Evolutionary conservation across 495 filamentous ascomycete species (phyloP), one percentile per base, ranked within the genome.

Genomic region (Xylaria sp.): DNA sequence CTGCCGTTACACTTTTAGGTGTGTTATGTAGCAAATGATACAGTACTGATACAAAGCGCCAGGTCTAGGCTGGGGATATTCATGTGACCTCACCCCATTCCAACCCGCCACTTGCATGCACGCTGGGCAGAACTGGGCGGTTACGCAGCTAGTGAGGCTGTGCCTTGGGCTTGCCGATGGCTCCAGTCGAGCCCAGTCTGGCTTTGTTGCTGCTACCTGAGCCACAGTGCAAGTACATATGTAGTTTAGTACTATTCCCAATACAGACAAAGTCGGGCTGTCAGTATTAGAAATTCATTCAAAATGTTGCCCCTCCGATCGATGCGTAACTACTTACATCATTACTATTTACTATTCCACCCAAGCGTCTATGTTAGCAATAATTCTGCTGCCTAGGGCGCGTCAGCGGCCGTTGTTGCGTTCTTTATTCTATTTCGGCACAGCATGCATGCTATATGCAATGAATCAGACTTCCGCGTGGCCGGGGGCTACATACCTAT

Each of bases 121-220:
- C 31, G 29, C n/a, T 40, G 11, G 12, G 17, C 26, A 46, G 21
- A n/a, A 19, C n/a, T 40, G 11, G 12, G 17, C 26, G 58, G 21
- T 70, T 53, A 62, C 67, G 67, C 19, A 50, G 43, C 67, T 50
- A n/a, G 4, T 53, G 67, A 61, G 67, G 67, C 67, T 69, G 67
- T 69, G 67, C 57, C 21, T 14, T 43, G 37, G 43, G n/a, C 35
- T 41, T 61, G 57, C 57, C 33, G 57, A 40, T 33, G 12, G n/a
- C 12, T 61, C 57, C 57, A 40, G 40, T 21, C n/a, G n/a, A n/a
- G n/a, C n/a, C n/a, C n/a, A n/a, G n/a, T 61, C 24, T 14, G 37
- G 40, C 21, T 44, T 61, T 43, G 37, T 24, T 44, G 46, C 40
- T 46, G n/a, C n/a, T n/a, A n/a, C n/a, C n/a, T n/a, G n/a, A 46